These are phyloP conservation scores for Candida oleophila DNA, from an alignment of 805 yeast genomes.

Conservation along the genomic window DNA sequence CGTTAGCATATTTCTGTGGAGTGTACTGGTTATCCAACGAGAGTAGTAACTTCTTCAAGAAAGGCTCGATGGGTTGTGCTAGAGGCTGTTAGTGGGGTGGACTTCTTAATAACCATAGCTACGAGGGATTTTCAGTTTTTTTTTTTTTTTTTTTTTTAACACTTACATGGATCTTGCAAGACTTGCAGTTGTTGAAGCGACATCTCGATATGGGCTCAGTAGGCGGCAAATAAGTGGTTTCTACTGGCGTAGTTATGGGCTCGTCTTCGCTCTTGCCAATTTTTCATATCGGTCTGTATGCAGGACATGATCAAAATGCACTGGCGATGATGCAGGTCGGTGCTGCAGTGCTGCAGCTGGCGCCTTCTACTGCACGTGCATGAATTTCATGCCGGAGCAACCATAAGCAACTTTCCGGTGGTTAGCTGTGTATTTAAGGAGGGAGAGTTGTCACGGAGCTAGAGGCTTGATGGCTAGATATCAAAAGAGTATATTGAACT, in stretches of 20 bases:
- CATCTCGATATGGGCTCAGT: neutral
- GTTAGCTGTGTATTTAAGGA: too few relatives aligned
- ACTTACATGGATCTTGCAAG: conserved; percentile 25
- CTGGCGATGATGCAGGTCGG: too few relatives aligned
- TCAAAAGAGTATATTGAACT: too few relatives aligned
- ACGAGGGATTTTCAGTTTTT: neutral
- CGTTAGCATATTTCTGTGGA: conserved; percentile 25
- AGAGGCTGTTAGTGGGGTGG: conserved; percentile 7
- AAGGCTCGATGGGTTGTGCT: conserved; percentile 42
- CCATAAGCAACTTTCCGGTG: neutral
- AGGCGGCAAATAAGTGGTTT: too few relatives aligned
- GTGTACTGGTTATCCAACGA: conserved; percentile 37
- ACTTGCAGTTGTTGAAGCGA: conserved; percentile 1
- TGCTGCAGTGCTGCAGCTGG: too few relatives aligned
- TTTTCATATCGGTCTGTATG: neutral
- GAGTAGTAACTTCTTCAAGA: conserved; percentile 32
- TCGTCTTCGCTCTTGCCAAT: neutral
- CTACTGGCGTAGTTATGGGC: too few relatives aligned
- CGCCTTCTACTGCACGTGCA: too few relatives aligned
- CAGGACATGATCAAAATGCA: neutral
- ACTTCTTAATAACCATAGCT: too few relatives aligned
- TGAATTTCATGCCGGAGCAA: neutral
- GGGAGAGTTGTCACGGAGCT: too few relatives aligned
- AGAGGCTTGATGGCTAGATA: too few relatives aligned
- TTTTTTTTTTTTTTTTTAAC: neutral